A percentile compares a stretch with the other conserved stretches of the same genome.
Conservation (phyloP, 305 asterid species). For the Caryopteris hybrid region DNA sequence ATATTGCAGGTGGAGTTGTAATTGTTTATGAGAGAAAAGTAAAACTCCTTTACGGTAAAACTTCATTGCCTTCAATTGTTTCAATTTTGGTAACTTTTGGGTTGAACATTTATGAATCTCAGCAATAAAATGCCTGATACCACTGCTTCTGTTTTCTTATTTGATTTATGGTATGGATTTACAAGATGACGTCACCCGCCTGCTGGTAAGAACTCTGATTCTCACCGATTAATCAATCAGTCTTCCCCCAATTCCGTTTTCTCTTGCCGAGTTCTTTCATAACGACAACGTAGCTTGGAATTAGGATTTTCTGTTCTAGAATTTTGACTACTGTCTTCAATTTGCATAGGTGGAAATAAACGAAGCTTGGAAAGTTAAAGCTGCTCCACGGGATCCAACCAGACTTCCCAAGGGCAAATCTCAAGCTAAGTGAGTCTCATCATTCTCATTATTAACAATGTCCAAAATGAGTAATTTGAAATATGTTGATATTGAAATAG, state of each 20-base stretch:
- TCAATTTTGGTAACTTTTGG: not conserved
- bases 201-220: slow-evolving; percentile 50
- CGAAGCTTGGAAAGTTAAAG: slow-evolving; percentile 83
- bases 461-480: not conserved
- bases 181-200: slow-evolving; percentile 85
- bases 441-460: not conserved
- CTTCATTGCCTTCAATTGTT: slow-evolving; percentile 7
- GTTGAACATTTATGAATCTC: not conserved
- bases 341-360: slow-evolving; percentile 70
- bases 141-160: not conserved
- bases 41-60: slow-evolving; percentile 74
- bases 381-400: slow-evolving; percentile 58
- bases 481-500: not conserved
- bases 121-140: not conserved
- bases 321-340: not conserved
- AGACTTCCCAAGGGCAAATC: slow-evolving; percentile 64
- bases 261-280: not conserved
- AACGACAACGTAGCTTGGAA: not conserved
- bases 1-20: slow-evolving; percentile 78
- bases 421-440: slow-evolving; percentile 68
- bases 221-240: not conserved
- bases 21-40: slow-evolving; percentile 94
- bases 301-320: slow-evolving; percentile 4
- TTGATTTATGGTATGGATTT: slow-evolving; percentile 19
- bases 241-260: not conserved